Percentiles rank a stretch among this genome's conserved stretches.
Conservation (phyloP, 805 yeast species). For the Teunomyces barrocoloradensis region DNA sequence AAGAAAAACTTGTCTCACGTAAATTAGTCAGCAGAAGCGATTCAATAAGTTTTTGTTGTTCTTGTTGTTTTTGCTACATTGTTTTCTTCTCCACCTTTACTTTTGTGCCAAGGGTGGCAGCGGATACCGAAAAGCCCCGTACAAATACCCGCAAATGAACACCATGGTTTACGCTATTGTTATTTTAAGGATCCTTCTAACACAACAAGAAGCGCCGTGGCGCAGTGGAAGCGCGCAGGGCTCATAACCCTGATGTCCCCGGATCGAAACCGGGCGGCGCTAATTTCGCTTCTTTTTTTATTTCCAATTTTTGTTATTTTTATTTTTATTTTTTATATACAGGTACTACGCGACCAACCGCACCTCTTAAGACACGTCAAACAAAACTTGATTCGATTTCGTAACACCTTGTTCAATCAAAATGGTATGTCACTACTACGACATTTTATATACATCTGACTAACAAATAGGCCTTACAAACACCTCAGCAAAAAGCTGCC, state of each 20-base stretch:
- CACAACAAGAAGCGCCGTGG: slow-evolving; percentile 75
- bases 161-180: background rate
- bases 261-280: slow-evolving; percentile 97
- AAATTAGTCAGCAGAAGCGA: no score
- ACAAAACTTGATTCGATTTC: background rate
- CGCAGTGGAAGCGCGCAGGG: slow-evolving; percentile 99
- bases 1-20: no score
- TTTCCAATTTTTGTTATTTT: slow-evolving; percentile 8
- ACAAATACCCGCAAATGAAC: no score
- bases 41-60: no score
- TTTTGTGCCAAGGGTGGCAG: no score
- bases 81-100: no score
- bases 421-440: slow-evolving; percentile 8
- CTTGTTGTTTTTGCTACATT: no score
- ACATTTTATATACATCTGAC: background rate
- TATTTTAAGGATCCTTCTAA: background rate
- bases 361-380: slow-evolving; percentile 8
- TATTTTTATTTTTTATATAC: slow-evolving; percentile 2
- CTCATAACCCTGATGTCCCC: slow-evolving; percentile 98
- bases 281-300: slow-evolving; percentile 30
- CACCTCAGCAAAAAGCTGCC: slow-evolving; percentile 86
- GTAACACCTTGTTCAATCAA: background rate
- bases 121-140: no score
- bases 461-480: slow-evolving; percentile 59
- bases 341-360: background rate